Evolutionary conservation across 352 stramenopile species (phyloP), one percentile per base, ranked within the genome.

Genomic region (Halophytophthora batemanensis): DNA sequence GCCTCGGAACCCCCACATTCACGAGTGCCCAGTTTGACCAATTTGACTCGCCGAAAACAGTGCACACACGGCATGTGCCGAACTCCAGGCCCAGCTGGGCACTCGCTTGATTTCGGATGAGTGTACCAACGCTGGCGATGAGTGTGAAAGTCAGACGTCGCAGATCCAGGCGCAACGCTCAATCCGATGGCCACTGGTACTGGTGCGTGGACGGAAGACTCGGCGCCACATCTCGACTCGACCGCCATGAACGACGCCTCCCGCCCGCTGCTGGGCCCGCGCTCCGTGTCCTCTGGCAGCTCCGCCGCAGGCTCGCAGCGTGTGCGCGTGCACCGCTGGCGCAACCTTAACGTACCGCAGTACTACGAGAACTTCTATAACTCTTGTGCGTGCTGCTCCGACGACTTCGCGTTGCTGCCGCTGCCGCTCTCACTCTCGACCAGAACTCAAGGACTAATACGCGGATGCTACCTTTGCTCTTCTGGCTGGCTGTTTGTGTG

Each of bases 361-460:
- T 66, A 57, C 36, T 65, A 59, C 34, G 66, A 71, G 48, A 57
- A 40, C 10, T 39, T 66, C 42, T 75, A 69, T 61, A 71, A 71
- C 33, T 62, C 58, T 2, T 21, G 66, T 75, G 33, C 45, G 64
- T 50, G 7, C n/a, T 41, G 3, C 23, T 14, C 25, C 18, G 17
- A 4, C 17, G 13, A 21, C 29, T 8, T n/a, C n/a, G 11, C 41
- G 38, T 54, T 22, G 10, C 28, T 18, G n/a, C 25, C 6, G 33
- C 29, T 12, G 14, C 36, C 17, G 42, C 11, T 1, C 43, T 49
- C 25, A 8, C 25, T 31, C 25, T 31, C 25, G 25, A 10, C 4
- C 8, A 8, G 25, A 31, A 10, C 4, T 31, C 25, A 8, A 8
- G 4, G 14, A 38, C 19, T 25, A n/a, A 34, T 28, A 34, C 19